Evolutionary conservation across 163 green algal species (phyloP).

Genomic region (Scenedesmus sp.): DNA sequence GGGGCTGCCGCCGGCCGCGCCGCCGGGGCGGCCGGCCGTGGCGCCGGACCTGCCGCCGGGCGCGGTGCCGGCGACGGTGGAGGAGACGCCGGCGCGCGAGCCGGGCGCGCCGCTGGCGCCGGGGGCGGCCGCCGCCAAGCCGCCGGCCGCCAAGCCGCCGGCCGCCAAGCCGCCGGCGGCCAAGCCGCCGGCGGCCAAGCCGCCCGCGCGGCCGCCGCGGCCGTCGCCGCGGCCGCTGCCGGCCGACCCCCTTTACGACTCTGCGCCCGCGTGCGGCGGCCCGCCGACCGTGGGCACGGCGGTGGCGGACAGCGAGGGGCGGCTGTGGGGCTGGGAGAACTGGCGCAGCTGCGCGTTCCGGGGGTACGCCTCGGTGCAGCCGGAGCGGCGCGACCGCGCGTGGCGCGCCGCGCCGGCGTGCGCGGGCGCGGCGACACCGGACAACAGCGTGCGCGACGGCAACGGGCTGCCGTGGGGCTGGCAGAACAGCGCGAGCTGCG

Average conservation of each 20-base stretch:
- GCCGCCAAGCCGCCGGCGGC: slow-evolving; percentile 3
- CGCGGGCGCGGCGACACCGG: not conserved
- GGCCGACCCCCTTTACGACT: slow-evolving; percentile 1
- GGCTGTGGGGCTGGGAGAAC: slow-evolving; percentile 28
- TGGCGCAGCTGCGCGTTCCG: slow-evolving; percentile 31
- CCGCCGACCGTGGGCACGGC: slow-evolving; percentile 9
- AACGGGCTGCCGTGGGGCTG: slow-evolving; percentile 21
- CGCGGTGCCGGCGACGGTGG: too few species aligned
- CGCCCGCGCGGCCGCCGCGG: too few species aligned
- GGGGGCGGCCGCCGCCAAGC: not conserved
- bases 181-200: too few species aligned
- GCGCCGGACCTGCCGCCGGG: not conserved
- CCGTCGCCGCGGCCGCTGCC: too few species aligned
- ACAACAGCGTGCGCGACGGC: slow-evolving; percentile 6
- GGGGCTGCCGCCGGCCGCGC: not conserved
- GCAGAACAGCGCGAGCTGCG: slow-evolving; percentile 1
- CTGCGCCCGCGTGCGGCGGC: not conserved
- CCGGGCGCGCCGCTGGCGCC: not conserved
- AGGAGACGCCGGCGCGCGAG: too few species aligned
- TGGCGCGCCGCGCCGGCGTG: slow-evolving; percentile 4
- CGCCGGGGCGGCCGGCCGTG: not conserved
- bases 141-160: not conserved
- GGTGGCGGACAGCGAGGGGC: not conserved
- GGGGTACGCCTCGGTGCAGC: slow-evolving; percentile 9
- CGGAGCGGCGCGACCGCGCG: not conserved